Evolutionary conservation across 2,329 filamentous ascomycete genomes (phyloP).

Genomic region (Trichoderma guizhouense): DNA sequence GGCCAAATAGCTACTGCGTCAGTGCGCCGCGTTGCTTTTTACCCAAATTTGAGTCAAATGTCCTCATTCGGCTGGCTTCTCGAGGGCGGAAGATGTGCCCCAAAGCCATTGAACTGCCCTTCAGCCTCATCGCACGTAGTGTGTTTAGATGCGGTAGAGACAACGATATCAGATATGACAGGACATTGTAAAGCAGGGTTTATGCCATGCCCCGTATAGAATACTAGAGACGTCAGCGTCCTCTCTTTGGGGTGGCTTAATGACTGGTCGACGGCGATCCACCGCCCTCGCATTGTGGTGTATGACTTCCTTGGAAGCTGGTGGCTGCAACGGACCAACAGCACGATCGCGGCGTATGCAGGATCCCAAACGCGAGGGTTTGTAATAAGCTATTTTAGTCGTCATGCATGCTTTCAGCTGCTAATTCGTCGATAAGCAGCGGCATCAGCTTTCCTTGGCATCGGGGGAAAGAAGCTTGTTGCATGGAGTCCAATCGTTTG

Average conservation of each 20-base stretch:
- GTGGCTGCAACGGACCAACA: neutral
- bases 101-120: neutral
- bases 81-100: neutral
- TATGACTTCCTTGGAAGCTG: neutral
- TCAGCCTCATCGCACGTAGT: neutral
- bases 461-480: neutral
- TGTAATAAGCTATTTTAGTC: neutral
- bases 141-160: neutral
- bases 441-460: neutral
- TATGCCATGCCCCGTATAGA: neutral
- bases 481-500: neutral
- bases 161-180: neutral
- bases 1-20: neutral
- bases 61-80: neutral
- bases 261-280: constrained; percentile 1
- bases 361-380: neutral
- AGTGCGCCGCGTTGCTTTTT: neutral
- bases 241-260: neutral
- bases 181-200: neutral
- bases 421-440: neutral
- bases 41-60: neutral
- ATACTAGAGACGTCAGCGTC: neutral
- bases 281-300: constrained; percentile 10
- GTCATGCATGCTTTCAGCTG: too few relatives aligned
- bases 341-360: neutral